Evolutionary conservation across 2,329 filamentous ascomycete species (phyloP).

Genomic region (Botrytis medusae): DNA sequence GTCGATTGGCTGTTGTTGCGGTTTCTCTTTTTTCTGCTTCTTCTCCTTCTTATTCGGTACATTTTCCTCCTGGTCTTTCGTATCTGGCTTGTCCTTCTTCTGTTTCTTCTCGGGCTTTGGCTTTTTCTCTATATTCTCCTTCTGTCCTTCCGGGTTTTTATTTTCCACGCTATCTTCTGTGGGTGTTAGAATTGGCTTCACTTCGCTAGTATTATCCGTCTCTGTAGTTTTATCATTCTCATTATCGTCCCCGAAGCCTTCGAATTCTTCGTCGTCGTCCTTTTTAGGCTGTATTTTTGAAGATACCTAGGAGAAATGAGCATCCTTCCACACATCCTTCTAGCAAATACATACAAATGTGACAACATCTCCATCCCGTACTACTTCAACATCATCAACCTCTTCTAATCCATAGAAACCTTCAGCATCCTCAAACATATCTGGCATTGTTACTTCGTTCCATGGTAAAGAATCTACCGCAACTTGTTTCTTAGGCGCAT

Average conservation of each 20-base stretch:
- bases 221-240: constrained; percentile 39
- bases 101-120: constrained; percentile 26
- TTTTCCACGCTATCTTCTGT: constrained; percentile 17
- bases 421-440: constrained; percentile 83
- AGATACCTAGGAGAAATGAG: constrained; percentile 34
- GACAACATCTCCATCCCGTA: constrained; percentile 61
- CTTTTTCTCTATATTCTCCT: constrained; percentile 21
- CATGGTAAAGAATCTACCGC: constrained; percentile 54
- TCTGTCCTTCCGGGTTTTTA: constrained; percentile 5
- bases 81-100: constrained; percentile 21
- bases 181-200: constrained; percentile 31
- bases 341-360: constrained; percentile 50
- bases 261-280: constrained; percentile 58
- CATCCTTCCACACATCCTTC: not conserved
- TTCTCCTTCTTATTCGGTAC: constrained; percentile 33
- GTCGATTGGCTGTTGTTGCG: constrained; percentile 34
- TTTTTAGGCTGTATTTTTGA: constrained; percentile 39
- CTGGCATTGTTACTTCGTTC: constrained; percentile 65
- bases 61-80: constrained; percentile 31
- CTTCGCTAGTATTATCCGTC: constrained; percentile 36
- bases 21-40: constrained; percentile 33
- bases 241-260: constrained; percentile 45
- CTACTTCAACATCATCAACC: constrained; percentile 85
- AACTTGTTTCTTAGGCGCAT: constrained; percentile 43
- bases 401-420: constrained; percentile 93